These are phyloP conservation scores for Solanum hybrid DNA, from an alignment of 305 asterid species.

Conservation along the genomic window DNA sequence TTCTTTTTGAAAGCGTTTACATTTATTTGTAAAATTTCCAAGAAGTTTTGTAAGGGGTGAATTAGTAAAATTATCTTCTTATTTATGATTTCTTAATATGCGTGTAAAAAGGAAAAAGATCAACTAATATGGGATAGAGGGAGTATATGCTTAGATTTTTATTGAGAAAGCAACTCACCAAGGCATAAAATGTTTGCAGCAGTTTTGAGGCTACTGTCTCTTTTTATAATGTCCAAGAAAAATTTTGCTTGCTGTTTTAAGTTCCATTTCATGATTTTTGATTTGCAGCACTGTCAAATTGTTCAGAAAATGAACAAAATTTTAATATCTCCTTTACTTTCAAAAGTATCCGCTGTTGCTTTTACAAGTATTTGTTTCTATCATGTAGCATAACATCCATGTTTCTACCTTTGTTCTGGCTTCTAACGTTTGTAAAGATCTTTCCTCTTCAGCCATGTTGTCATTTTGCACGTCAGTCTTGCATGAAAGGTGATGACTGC, in stretches of 20 bases:
- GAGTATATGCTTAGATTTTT: background rate
- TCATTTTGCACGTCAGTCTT: constrained; percentile 77
- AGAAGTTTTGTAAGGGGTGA: background rate
- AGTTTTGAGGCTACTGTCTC: background rate
- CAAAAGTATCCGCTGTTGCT: background rate
- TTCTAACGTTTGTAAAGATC: background rate
- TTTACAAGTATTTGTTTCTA: background rate
- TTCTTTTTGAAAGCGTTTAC: background rate
- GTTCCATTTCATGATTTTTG: background rate
- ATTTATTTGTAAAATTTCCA: background rate
- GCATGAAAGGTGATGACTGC: constrained; percentile 91
- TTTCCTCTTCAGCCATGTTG: constrained; percentile 61
- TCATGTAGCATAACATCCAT: background rate
- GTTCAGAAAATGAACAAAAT: background rate
- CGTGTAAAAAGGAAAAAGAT: background rate
- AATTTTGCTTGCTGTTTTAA: background rate
- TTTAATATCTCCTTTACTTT: background rate
- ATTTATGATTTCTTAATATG: background rate
- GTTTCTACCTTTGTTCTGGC: background rate
- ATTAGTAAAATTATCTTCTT: background rate
- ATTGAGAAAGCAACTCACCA: background rate
- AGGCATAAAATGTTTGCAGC: constrained; percentile 2
- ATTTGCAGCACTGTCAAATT: background rate
- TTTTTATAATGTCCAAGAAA: background rate
- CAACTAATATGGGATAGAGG: background rate